phyloP scores from a whole-genome alignment of 768 basidiomycete genomes.

The Boletus rufocinnamomeus region DNA sequence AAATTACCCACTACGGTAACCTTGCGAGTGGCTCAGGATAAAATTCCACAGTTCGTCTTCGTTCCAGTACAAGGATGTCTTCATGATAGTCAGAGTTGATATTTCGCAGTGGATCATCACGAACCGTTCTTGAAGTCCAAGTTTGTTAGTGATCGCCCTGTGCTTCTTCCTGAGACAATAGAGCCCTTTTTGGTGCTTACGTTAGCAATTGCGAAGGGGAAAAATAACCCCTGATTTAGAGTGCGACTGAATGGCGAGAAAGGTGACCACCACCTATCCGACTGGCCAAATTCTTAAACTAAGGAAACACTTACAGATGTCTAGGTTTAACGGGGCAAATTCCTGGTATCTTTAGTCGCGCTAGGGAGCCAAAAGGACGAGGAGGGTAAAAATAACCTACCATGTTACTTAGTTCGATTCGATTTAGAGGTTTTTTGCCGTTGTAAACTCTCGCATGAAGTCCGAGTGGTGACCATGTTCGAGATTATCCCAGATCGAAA shows the following conservation, averaged over 20 bases:
- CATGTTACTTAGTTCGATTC: not conserved
- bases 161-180: slow-evolving; percentile 11
- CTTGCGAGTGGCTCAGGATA: slow-evolving; percentile 15
- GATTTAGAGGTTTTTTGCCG: not conserved
- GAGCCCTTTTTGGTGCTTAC: slow-evolving; percentile 6
- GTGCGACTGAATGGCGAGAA: no score
- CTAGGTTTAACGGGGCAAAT: not conserved
- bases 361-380: not conserved
- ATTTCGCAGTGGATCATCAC: not conserved
- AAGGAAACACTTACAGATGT: not conserved
- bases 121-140: not conserved
- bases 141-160: slow-evolving; percentile 2
- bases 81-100: not conserved
- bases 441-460: not conserved
- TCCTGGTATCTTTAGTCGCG: not conserved
- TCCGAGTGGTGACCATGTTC: not conserved
- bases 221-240: slow-evolving; percentile 1
- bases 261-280: not conserved
- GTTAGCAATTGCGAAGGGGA: not conserved
- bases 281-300: no score
- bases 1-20: slow-evolving; percentile 12
- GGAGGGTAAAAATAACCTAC: not conserved
- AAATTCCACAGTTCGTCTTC: not conserved
- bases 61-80: not conserved
- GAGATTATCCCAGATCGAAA: not conserved